Conservation (phyloP, 2,329 filamentous ascomycete species). For the Diaporthe citri region DNA sequence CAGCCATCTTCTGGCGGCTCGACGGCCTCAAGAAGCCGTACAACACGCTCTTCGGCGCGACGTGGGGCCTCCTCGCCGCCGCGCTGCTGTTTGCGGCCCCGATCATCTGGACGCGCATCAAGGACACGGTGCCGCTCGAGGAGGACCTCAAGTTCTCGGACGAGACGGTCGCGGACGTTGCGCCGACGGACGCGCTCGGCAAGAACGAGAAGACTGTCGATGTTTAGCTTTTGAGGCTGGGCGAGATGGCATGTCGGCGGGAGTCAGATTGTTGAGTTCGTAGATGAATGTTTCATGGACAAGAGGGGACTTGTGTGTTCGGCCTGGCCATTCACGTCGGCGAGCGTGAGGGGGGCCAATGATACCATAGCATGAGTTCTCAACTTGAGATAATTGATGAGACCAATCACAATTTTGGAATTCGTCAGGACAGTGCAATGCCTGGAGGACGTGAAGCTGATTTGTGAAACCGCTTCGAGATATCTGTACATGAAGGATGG, state of each 20-base stretch:
- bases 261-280: neutral
- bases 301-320: neutral
- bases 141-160: conserved; percentile 89
- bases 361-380: conserved; percentile 31
- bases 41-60: conserved; percentile 77
- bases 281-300: neutral
- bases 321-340: neutral
- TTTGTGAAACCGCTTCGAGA: neutral
- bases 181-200: conserved; percentile 43
- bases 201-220: conserved; percentile 44
- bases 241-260: neutral
- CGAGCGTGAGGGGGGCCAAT: conserved; percentile 15
- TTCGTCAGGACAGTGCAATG: neutral
- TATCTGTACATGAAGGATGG: neutral
- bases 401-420: neutral
- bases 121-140: conserved; percentile 84
- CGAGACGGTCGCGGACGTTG: conserved; percentile 81
- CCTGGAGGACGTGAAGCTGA: neutral
- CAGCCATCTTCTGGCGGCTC: conserved; percentile 80
- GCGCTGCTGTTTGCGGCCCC: conserved; percentile 83
- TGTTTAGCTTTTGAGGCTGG: conserved; percentile 2
- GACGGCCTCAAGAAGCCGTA: conserved; percentile 74
- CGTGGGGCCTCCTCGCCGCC: conserved; percentile 82
- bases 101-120: conserved; percentile 82
- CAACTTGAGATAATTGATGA: conserved; percentile 15